These are phyloP conservation scores for Knufia petricola DNA, from an alignment of 2,329 filamentous ascomycete species.

Conservation along the genomic window DNA sequence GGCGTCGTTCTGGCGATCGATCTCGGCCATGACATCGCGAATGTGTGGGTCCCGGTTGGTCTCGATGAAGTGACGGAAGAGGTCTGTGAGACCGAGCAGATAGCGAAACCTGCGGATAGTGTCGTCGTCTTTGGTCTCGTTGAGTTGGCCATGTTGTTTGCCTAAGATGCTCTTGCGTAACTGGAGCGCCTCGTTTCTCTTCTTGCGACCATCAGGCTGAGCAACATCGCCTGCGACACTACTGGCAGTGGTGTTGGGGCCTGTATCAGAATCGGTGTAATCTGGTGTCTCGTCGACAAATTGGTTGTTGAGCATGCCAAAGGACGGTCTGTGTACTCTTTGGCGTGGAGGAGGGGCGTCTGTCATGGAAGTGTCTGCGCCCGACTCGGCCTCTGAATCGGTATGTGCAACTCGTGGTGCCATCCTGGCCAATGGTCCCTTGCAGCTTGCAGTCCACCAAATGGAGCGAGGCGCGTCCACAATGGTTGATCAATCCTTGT, in stretches of 20 bases:
- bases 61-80: slow-evolving; percentile 98
- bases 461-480: too few relatives aligned
- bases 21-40: slow-evolving; percentile 85
- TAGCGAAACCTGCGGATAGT: slow-evolving; percentile 91
- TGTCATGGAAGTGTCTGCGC: slow-evolving; percentile 39
- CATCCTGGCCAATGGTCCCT: slow-evolving; percentile 26
- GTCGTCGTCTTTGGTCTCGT: slow-evolving; percentile 94
- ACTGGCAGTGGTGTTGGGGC: slow-evolving; percentile 63
- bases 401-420: slow-evolving; percentile 28
- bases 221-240: slow-evolving; percentile 69
- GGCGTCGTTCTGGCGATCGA: slow-evolving; percentile 81
- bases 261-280: slow-evolving; percentile 54
- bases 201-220: slow-evolving; percentile 65
- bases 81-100: slow-evolving; percentile 83
- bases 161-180: slow-evolving; percentile 86
- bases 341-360: slow-evolving; percentile 25
- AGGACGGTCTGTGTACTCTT: slow-evolving; percentile 20
- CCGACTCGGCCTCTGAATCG: slow-evolving; percentile 34
- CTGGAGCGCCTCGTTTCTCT: slow-evolving; percentile 76
- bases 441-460: too few relatives aligned
- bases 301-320: slow-evolving; percentile 21
- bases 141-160: slow-evolving; percentile 85
- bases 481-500: too few relatives aligned
- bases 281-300: slow-evolving; percentile 52
- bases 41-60: slow-evolving; percentile 93